These are phyloP conservation scores for Penicillium longicatenatum DNA, from an alignment of 495 filamentous ascomycete genomes.

Conservation along the genomic window DNA sequence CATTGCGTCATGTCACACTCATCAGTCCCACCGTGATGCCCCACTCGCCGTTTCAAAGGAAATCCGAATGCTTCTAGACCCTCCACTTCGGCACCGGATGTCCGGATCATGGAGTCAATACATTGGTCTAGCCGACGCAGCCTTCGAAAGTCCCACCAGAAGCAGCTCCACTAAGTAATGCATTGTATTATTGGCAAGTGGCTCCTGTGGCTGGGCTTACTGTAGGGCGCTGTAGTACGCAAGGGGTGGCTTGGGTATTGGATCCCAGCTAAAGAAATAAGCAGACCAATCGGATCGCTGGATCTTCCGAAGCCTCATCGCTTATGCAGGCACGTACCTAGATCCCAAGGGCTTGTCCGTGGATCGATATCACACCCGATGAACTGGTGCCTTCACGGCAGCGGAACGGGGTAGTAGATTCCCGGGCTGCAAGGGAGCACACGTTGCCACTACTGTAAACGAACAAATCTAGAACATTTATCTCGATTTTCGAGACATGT, in stretches of 20 bases:
- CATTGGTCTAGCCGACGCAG: not conserved
- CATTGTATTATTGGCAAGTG: not conserved
- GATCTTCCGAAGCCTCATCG: not conserved
- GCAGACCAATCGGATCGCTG: not conserved
- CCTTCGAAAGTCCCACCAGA: not conserved
- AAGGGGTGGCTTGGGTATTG: not conserved
- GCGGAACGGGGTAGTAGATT: not conserved
- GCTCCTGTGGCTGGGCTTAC: not conserved
- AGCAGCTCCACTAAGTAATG: not conserved
- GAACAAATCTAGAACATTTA: not conserved
- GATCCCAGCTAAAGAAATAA: not conserved
- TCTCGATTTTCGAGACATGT: not conserved
- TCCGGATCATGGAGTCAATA: not conserved
- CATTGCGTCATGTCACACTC: conserved; percentile 6
- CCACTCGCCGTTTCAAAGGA: conserved; percentile 2
- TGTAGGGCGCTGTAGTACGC: not conserved
- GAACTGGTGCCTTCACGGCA: not conserved
- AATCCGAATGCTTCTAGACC: conserved; percentile 1
- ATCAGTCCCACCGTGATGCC: not conserved
- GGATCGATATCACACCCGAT: not conserved
- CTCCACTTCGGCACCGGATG: not conserved
- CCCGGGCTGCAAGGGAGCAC: not conserved
- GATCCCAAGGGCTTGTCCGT: not conserved
- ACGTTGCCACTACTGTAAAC: not conserved
- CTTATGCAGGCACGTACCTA: not conserved